Conservation (phyloP, 2,329 filamentous ascomycete genomes). For the Botrytis medusae region DNA sequence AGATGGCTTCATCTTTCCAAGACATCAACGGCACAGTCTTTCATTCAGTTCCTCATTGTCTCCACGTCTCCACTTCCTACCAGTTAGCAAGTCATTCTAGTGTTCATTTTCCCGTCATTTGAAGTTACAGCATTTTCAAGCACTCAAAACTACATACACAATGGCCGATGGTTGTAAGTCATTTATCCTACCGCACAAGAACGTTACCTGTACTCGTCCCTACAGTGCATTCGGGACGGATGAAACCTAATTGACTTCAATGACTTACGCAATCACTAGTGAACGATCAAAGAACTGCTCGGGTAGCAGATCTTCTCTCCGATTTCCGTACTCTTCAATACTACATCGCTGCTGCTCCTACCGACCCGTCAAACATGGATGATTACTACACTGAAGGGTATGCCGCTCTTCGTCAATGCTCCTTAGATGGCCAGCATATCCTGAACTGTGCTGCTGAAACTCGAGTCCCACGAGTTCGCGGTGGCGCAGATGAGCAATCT, state of each 20-base stretch:
- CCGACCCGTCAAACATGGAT: constrained; percentile 53
- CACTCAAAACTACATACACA: constrained; percentile 22
- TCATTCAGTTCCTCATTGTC: constrained; percentile 25
- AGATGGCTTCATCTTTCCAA: constrained; percentile 27
- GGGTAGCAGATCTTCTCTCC: constrained; percentile 61
- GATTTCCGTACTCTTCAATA: constrained; percentile 64
- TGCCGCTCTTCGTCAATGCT: constrained; percentile 61
- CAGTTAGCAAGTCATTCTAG: constrained; percentile 4
- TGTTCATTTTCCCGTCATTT: constrained; percentile 18
- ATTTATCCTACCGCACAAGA: constrained; percentile 19
- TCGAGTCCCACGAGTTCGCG: constrained; percentile 52
- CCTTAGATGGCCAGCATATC: constrained; percentile 62
- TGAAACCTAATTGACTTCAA: background rate
- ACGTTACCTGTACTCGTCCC: constrained; percentile 16
- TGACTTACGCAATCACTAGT: constrained; percentile 44
- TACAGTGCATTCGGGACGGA: constrained; percentile 10
- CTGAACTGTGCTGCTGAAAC: constrained; percentile 64
- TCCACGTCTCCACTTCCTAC: constrained; percentile 9
- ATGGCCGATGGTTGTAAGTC: constrained; percentile 41
- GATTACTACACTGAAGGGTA: constrained; percentile 66
- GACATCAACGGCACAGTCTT: constrained; percentile 25
- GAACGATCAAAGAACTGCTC: constrained; percentile 58
- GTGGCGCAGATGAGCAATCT: constrained; percentile 57
- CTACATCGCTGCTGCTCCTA: constrained; percentile 58
- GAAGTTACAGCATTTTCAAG: constrained; percentile 17